Base-by-base conservation (phyloP, 2,329 filamentous ascomycete genomes). In the Fusarium luffae region DNA sequence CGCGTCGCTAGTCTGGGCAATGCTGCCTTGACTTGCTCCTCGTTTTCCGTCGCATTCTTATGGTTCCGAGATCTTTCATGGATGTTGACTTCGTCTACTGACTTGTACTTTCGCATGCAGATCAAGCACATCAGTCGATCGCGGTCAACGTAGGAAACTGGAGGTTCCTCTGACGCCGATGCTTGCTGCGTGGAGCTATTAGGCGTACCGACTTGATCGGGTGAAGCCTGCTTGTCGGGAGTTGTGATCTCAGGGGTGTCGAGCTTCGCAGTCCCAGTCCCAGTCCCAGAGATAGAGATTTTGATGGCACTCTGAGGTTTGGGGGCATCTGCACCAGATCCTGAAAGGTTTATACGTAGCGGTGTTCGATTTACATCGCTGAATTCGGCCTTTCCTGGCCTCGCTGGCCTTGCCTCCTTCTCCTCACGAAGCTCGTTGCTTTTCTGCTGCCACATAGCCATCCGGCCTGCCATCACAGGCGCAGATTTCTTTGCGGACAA, bases 111-210 rank as follows among this genome's bases (percentile, higher is more conserved):
- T 71, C 81, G 81, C 81, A 82, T 82, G 67, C 82, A 84, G 51
- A 84, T 78, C 21, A 83, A 74, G 57, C 82, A 84, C 78, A 81
- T 81, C 18, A 84, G 71, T 34, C 79, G 84, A 3, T 84, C 84
- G 23, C 84, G 79, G 64, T 92, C 89, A 8, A 88, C 86, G 69
- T 87, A 92, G 1, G 88, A 90, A 8, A 79, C 68, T 58, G 63
- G 19, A 9, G 51, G 25, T 14, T 72, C 64, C 27, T 54, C 56
- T 8, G 56, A 48, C 7, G 54, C 42, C 5, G 46, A 37, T 6
- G 25, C 56, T 23, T 57, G 41, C 23, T 49, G 58, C 1, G 37
- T 34, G 13, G 69, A 50, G 3, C 41, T 59, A 27, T 59, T 43
- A 16, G 60, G 40, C 18, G 48, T 47, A 6, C 32, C 51, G 10